Percentiles rank a stretch among this genome's conserved stretches.
These are phyloP conservation scores for Rhizophora mangle DNA, from an alignment of 345 rosid genomes.

Conservation along the genomic window DNA sequence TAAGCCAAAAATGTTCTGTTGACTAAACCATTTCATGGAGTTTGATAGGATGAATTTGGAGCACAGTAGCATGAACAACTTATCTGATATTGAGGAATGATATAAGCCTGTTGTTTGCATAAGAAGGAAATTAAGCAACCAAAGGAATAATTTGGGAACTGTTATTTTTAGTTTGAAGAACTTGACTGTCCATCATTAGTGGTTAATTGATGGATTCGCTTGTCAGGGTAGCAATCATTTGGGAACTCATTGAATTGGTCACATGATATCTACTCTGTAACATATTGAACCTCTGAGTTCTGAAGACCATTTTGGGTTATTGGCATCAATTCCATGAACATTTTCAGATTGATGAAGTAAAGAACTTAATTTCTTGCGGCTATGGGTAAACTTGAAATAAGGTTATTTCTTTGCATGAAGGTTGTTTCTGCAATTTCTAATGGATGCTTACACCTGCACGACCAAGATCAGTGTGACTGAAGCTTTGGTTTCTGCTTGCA, in stretches of 20 bases:
- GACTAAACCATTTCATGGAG: too few species aligned
- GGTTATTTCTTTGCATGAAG: not conserved
- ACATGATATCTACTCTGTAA: slow-evolving; percentile 10
- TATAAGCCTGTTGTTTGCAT: too few species aligned
- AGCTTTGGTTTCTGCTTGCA: slow-evolving; percentile 35
- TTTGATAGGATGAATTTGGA: too few species aligned
- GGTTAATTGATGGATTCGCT: not conserved
- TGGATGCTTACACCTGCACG: not conserved
- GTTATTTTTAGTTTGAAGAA: not conserved
- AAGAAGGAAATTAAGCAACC: not conserved
- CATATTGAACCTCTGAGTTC: slow-evolving; percentile 89
- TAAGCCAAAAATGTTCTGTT: too few species aligned
- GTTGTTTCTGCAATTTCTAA: not conserved
- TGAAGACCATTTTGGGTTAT: slow-evolving; percentile 76
- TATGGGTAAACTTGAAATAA: slow-evolving; percentile 51
- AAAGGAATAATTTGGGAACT: not conserved
- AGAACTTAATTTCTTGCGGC: slow-evolving; percentile 72
- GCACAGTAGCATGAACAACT: too few species aligned
- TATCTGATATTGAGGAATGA: too few species aligned
- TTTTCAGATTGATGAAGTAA: slow-evolving; percentile 48
- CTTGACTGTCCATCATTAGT: not conserved
- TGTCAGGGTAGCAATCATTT: not conserved
- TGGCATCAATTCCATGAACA: slow-evolving; percentile 76
- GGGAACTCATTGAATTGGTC: not conserved
- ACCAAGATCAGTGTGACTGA: not conserved